Percentiles rank a stretch among this genome's conserved stretches.
phyloP scores from a whole-genome alignment of 371 early-diverging fungal genomes.

The Conidiobolus incongruus region DNA sequence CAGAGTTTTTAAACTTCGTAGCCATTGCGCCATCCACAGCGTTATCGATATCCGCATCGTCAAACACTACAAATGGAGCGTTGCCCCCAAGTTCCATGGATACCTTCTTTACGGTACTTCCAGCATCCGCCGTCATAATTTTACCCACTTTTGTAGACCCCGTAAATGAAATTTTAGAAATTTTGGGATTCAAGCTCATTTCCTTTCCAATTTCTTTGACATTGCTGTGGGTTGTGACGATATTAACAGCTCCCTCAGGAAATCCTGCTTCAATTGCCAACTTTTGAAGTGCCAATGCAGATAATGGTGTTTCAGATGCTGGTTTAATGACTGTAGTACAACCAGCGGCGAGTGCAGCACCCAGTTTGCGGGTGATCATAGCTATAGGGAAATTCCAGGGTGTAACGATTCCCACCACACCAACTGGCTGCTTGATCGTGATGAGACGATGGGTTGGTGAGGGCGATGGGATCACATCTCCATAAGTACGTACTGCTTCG shows the following conservation, averaged over 20 bases:
- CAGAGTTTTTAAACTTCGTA: slow-evolving; percentile 68
- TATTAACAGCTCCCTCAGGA: slow-evolving; percentile 69
- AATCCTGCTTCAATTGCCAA: slow-evolving; percentile 61
- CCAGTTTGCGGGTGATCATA: slow-evolving; percentile 74
- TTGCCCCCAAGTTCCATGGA: slow-evolving; percentile 70
- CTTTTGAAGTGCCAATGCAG: slow-evolving; percentile 51
- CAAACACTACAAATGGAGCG: slow-evolving; percentile 80
- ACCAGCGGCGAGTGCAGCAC: slow-evolving; percentile 44
- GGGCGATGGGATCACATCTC: slow-evolving; percentile 52
- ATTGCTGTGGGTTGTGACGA: slow-evolving; percentile 40
- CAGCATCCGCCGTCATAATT: slow-evolving; percentile 34
- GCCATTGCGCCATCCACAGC: slow-evolving; percentile 28
- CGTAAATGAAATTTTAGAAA: slow-evolving; percentile 61
- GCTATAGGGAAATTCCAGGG: slow-evolving; percentile 91
- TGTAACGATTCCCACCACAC: slow-evolving; percentile 65
- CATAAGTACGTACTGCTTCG: slow-evolving; percentile 59
- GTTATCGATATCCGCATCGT: slow-evolving; percentile 30
- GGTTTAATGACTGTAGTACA: slow-evolving; percentile 67
- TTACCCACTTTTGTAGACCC: slow-evolving; percentile 61
- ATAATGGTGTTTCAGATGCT: slow-evolving; percentile 62
- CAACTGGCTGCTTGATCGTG: slow-evolving; percentile 60
- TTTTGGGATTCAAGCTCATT: slow-evolving; percentile 30
- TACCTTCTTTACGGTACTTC: slow-evolving; percentile 49
- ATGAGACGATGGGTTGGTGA: slow-evolving; percentile 26
- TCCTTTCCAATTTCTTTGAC: slow-evolving; percentile 40